Evolutionary conservation across 768 basidiomycete species (phyloP).

Genomic region (Leccinum incarnatum): DNA sequence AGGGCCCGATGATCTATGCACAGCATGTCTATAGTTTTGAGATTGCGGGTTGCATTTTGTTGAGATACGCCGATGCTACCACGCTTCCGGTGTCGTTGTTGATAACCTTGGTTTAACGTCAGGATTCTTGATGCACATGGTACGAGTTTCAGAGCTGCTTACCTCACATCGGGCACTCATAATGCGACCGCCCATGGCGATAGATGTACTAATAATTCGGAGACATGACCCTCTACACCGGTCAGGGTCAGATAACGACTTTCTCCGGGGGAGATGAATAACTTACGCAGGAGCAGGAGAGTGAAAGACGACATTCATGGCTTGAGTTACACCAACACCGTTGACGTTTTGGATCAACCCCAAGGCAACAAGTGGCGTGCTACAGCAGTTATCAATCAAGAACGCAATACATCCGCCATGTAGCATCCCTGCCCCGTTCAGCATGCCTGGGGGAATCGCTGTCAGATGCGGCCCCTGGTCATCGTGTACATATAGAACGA

Average conservation of each 20-base stretch:
- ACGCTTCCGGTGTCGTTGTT: constrained; percentile 57
- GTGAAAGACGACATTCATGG: constrained; percentile 68
- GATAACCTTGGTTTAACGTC: constrained; percentile 41
- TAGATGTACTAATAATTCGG: constrained; percentile 59
- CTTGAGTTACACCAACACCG: constrained; percentile 73
- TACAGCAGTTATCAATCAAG: constrained; percentile 71
- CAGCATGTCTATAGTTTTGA: constrained; percentile 42
- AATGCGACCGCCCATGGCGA: constrained; percentile 64
- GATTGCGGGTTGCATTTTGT: constrained; percentile 66
- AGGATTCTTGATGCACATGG: constrained; percentile 1
- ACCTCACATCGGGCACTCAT: constrained; percentile 76
- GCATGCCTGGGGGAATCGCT: constrained; percentile 47
- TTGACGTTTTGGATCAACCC: constrained; percentile 59
- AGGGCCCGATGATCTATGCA: background rate
- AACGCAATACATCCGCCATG: constrained; percentile 77
- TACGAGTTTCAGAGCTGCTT: constrained; percentile 16
- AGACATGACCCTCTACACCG: constrained; percentile 54
- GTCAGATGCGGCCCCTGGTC: constrained; percentile 2
- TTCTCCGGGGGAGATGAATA: background rate
- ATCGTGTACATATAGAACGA: background rate
- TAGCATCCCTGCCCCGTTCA: constrained; percentile 73
- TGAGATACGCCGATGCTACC: constrained; percentile 64
- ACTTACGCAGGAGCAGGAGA: constrained; percentile 63
- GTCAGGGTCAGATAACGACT: constrained; percentile 3
- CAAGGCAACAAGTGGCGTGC: constrained; percentile 65